Evolutionary conservation across 1,284 basidiomycete genomes (phyloP).

Genomic region (Vanrija sp.): DNA sequence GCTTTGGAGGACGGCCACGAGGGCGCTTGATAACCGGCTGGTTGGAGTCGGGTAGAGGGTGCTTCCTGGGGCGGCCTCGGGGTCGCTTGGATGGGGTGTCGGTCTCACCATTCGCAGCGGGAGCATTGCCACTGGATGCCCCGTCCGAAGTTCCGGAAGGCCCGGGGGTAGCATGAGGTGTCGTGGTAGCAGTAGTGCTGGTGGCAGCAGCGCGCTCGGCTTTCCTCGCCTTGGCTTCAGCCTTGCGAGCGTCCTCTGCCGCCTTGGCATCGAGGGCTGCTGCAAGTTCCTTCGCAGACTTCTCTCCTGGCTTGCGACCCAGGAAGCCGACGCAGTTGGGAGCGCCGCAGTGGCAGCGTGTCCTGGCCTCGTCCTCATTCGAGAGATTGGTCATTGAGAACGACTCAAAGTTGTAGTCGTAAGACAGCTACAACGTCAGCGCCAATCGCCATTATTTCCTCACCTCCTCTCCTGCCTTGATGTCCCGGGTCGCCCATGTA

Average conservation of each 20-base stretch:
- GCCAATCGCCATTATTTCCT: slow-evolving; percentile 2
- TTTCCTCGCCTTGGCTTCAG: background rate
- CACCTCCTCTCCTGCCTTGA: slow-evolving; percentile 50
- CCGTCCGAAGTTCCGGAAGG: too few relatives aligned
- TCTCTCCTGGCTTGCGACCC: slow-evolving; percentile 38
- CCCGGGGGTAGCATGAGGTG: background rate
- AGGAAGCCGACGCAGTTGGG: slow-evolving; percentile 46
- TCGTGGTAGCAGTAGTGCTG: background rate
- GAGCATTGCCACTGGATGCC: too few relatives aligned
- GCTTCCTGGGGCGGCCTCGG: slow-evolving; percentile 14
- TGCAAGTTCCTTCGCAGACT: slow-evolving; percentile 24
- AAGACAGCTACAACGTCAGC: slow-evolving; percentile 30
- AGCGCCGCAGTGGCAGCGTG: slow-evolving; percentile 47
- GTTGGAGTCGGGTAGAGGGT: slow-evolving; percentile 11
- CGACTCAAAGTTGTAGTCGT: slow-evolving; percentile 50
- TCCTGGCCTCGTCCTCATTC: slow-evolving; percentile 33
- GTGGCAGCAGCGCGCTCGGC: background rate
- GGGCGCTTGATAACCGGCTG: background rate
- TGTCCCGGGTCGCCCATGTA: slow-evolving; percentile 49
- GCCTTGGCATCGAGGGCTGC: slow-evolving; percentile 13
- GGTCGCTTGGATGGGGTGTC: slow-evolving; percentile 3
- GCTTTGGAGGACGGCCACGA: slow-evolving; percentile 11
- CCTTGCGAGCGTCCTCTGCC: background rate
- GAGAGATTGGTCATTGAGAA: slow-evolving; percentile 28
- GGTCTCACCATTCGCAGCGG: too few relatives aligned